Evolutionary conservation across 202 grass and related monocot species (phyloP).

Genomic region (Setaria italica): DNA sequence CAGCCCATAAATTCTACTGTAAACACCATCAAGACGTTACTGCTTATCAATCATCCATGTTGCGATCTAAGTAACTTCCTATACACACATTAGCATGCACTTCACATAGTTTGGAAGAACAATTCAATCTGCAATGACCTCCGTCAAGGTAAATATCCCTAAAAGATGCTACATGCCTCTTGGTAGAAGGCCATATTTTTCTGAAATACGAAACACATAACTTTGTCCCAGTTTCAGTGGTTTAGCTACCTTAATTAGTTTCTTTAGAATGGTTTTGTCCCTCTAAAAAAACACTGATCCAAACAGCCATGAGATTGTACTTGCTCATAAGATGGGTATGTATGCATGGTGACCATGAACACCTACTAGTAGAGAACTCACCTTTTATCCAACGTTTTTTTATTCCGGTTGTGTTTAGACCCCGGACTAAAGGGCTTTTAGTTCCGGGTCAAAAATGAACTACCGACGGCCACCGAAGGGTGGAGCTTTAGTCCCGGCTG

Average conservation of each 20-base stretch:
- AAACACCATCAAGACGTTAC: neutral
- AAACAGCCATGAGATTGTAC: neutral
- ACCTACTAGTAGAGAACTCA: too few species aligned
- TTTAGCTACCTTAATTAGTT: neutral
- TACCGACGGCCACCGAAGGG: too few species aligned
- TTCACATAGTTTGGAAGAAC: neutral
- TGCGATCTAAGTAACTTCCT: neutral
- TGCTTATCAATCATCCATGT: neutral
- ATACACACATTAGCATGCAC: neutral
- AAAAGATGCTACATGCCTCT: neutral
- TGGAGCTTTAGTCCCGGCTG: too few species aligned
- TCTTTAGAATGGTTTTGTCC: too few species aligned
- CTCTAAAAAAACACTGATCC: neutral
- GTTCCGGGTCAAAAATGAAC: too few species aligned
- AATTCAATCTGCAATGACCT: neutral
- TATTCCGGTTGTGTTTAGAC: too few species aligned
- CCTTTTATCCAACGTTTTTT: too few species aligned
- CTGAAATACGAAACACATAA: neutral
- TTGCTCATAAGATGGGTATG: neutral
- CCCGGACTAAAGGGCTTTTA: too few species aligned
- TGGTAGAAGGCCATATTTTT: neutral
- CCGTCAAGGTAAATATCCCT: neutral
- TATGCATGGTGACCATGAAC: neutral
- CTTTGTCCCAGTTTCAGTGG: neutral
- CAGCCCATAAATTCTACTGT: neutral